Conservation (phyloP, 257 asterid genomes). For the Euphrasia confusa region DNA sequence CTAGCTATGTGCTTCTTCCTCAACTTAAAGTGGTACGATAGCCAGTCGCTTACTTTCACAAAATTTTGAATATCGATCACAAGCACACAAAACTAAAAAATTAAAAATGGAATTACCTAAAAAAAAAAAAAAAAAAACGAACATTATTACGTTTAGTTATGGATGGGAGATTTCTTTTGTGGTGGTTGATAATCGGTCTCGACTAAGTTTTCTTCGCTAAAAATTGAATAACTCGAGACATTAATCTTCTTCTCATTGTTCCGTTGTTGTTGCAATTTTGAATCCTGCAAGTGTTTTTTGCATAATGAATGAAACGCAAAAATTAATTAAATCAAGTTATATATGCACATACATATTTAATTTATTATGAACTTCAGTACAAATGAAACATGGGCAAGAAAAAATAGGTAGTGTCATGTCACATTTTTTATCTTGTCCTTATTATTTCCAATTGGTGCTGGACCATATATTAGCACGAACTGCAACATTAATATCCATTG, state of each 20-base stretch:
- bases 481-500: too few relatives aligned
- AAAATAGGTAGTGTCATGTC: not conserved
- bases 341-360: too few relatives aligned
- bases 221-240: constrained; percentile 7
- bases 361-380: too few relatives aligned
- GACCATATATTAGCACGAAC: too few relatives aligned
- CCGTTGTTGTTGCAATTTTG: constrained; percentile 6
- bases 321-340: too few relatives aligned
- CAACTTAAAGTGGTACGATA: too few relatives aligned
- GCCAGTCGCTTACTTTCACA: too few relatives aligned
- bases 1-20: too few relatives aligned
- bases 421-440: not conserved
- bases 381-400: not conserved
- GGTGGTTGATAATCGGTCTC: constrained; percentile 35
- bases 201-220: constrained; percentile 19
- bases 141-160: constrained; percentile 17
- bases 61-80: too few relatives aligned
- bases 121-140: not conserved
- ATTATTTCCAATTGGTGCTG: not conserved
- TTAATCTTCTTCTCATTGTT: not conserved
- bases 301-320: too few relatives aligned
- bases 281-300: constrained; percentile 17
- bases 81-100: too few relatives aligned
- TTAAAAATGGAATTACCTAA: not conserved
- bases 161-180: constrained; percentile 31